Evolutionary conservation across 176 grass and related monocot species (phyloP), one percentile per base, ranked within the genome.

Genomic region (Echinochloa phyllopogon): DNA sequence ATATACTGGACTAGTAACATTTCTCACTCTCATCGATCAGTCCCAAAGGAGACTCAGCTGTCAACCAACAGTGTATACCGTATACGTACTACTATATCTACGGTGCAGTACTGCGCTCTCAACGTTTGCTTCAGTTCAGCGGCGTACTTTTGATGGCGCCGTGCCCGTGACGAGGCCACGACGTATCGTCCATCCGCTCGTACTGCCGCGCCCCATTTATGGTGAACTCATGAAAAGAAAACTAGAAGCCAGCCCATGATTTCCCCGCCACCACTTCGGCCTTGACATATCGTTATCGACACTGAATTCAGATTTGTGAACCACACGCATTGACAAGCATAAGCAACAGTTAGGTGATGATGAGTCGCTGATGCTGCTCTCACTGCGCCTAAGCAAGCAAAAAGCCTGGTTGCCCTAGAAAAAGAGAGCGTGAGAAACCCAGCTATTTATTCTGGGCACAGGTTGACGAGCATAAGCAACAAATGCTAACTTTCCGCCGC

Each of bases 401-500:
- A 3, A 39, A 11, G 4, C 11, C 5, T 23, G 20, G 42, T 13
- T 70, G 20, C 5, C 42, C 24, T 9, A 4, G 14, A 49, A 68
- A 41, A 3, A 71, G 43, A 69, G 20, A 13, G 0, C 20, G 5
- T 20, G 36, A 25, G 7, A 78, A 49, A 6, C 5, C 27, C n/a
- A 3, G 4, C 2, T 18, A 9, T 58, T 39, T 8, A 41, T 48
- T 25, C 11, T 24, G 12, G 23, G 69, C 43, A 72, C 48, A 0
- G 29, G 69, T 72, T 49, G 69, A 27, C 69, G 27, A 29, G 12
- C 44, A 49, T 72, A 72, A 72, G 69, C 69, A 50, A 72, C 69
- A 44, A 29, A 29, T 72, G 39, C 83, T 90, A 73, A 63, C 72
- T 86, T 86, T 27, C 33, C 67, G 72, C 63, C 88, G 20, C 47